Evolutionary conservation across 192 early-diverging fungal genomes (phyloP).

Genomic region (Rhizoclosmatium sp.): DNA sequence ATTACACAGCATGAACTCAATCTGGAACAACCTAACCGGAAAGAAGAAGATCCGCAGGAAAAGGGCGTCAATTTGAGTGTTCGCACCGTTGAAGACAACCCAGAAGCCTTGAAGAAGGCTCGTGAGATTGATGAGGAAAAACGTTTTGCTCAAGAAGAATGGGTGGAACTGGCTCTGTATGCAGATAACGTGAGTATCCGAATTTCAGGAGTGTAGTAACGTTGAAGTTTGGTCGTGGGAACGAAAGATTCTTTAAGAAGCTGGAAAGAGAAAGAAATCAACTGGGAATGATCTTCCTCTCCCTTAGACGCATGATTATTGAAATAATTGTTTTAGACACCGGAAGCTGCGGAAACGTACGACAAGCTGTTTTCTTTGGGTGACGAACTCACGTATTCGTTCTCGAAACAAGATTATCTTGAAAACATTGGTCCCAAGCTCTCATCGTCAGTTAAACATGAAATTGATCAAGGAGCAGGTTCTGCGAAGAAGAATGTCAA

Average conservation of each 20-base stretch:
- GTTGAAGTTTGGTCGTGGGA: constrained; percentile 14
- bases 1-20: constrained; percentile 71
- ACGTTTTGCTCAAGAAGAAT: constrained; percentile 44
- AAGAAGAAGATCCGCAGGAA: constrained; percentile 46
- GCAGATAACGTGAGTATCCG: constrained; percentile 33
- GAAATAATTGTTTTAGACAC: background rate
- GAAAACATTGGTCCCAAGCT: constrained; percentile 34
- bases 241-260: no score
- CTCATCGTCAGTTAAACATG: constrained; percentile 23
- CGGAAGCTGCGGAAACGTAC: constrained; percentile 31
- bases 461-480: background rate
- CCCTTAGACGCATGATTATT: no score
- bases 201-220: background rate
- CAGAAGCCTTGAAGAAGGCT: constrained; percentile 43
- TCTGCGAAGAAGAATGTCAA: constrained; percentile 18
- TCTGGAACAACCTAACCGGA: constrained; percentile 55
- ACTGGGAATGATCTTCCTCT: no score
- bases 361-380: constrained; percentile 37
- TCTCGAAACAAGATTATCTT: constrained; percentile 32
- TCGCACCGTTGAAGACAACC: constrained; percentile 48
- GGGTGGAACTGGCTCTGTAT: constrained; percentile 28
- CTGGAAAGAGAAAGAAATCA: no score
- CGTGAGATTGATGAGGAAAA: constrained; percentile 37
- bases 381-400: constrained; percentile 32
- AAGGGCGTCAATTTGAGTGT: constrained; percentile 24